These are phyloP conservation scores for Coemansia pectinata DNA, from an alignment of 192 early-diverging fungal genomes.

Conservation along the genomic window DNA sequence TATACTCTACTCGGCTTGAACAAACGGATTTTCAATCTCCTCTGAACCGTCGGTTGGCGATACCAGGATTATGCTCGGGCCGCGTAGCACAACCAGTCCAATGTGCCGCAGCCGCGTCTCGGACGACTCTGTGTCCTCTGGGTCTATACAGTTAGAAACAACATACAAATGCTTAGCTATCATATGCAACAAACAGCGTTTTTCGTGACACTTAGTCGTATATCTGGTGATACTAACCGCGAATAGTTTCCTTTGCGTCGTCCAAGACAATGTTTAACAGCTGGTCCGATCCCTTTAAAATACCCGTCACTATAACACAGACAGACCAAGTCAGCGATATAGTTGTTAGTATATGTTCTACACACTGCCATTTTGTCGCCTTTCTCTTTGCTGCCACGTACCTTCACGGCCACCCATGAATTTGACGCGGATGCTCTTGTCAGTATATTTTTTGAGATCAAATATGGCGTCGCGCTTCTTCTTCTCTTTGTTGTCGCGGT, in stretches of 20 bases:
- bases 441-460: conserved; percentile 90
- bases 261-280: conserved; percentile 94
- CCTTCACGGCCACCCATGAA: conserved; percentile 94
- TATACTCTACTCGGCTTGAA: conserved; percentile 40
- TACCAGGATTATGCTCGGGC: conserved; percentile 86
- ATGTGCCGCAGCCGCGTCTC: conserved; percentile 63
- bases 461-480: conserved; percentile 89
- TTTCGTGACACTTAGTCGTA: background rate
- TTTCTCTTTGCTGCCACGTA: conserved; percentile 28
- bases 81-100: conserved; percentile 87
- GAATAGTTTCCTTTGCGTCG: conserved; percentile 80
- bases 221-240: conserved; percentile 55
- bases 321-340: background rate
- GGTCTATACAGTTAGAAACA: conserved; percentile 13
- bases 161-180: background rate
- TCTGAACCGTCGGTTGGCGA: conserved; percentile 89
- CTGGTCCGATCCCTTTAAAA: conserved; percentile 90
- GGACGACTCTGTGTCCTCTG: conserved; percentile 20
- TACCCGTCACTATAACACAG: conserved; percentile 71
- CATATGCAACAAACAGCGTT: background rate
- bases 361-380: background rate
- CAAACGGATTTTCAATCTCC: conserved; percentile 91
- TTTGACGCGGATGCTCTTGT: conserved; percentile 90
- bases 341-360: background rate
- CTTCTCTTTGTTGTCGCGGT: conserved; percentile 58